Evolutionary conservation across 306 rosid genomes (phyloP).

Genomic region (Casuarina equisetifolia): DNA sequence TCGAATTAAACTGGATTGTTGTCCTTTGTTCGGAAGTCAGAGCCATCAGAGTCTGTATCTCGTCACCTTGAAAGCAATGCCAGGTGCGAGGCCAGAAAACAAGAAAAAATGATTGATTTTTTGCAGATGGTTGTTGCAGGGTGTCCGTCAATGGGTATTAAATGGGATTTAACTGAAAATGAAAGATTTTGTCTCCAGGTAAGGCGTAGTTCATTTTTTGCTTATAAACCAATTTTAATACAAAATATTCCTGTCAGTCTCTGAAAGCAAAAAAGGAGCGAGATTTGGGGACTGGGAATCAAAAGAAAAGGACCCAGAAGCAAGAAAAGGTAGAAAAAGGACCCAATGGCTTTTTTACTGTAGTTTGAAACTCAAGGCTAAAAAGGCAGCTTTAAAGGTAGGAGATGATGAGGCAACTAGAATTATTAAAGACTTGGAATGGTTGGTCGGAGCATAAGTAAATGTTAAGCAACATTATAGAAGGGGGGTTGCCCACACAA

Average conservation of each 20-base stretch:
- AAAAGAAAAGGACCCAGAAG: not conserved
- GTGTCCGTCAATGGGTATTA: too few species aligned
- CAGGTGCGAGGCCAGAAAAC: too few species aligned
- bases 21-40: not conserved
- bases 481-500: slow-evolving; percentile 19
- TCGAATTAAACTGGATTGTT: not conserved
- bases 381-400: slow-evolving; percentile 15
- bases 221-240: too few species aligned
- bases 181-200: too few species aligned
- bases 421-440: slow-evolving; percentile 35
- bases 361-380: not conserved
- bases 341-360: not conserved
- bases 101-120: too few species aligned
- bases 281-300: too few species aligned
- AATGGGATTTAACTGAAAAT: too few species aligned
- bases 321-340: not conserved
- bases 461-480: slow-evolving; percentile 46
- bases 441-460: slow-evolving; percentile 44
- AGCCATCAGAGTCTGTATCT: not conserved
- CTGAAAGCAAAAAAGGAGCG: not conserved
- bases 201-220: too few species aligned
- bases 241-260: too few species aligned
- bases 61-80: not conserved
- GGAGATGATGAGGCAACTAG: slow-evolving; percentile 2
- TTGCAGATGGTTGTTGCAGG: too few species aligned